Evolutionary conservation across 148 eudicot genomes (phyloP), one percentile per base, ranked within the genome.

Genomic region (Pharnaceum exiguum): DNA sequence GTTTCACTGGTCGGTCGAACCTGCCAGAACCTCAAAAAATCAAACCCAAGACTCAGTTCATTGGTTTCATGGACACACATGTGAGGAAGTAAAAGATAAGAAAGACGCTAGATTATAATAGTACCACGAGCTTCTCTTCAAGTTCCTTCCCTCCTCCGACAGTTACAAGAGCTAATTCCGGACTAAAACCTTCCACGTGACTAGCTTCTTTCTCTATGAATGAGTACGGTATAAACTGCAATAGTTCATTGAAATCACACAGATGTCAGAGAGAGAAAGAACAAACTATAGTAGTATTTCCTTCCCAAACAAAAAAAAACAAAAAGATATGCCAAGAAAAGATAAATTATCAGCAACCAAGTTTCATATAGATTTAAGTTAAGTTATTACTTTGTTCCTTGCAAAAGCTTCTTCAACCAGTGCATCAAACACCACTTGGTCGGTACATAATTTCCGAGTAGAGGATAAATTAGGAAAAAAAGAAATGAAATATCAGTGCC

Each of bases 1-100:
- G 99, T 94, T 89, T 94, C 99, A 77, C 99, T 94, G 51, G 99
- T 94, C 49, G 99, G 99, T 70, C 99, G 77, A 61, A 94, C 99
- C 99, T 94, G 95, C 82, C 96, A 93, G 63, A 93, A 86, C 91
- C 99, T 94, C 99, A 88, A 76, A 66, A 77, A 83, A 84, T 91
- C 88, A 91, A 86, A 78, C 77, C 75, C 79, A 74, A 70, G 69
- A 76, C 78, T 81, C 78, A 77, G 83, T 71, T 71, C 38, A 49
- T 59, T n/a, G 67, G 36, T 26, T 27, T 65, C 37, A 37, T 57
- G 8, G 32, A 5, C 44, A 47, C 24, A 44, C 26, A 55, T 38
- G n/a, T 10, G 17, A 5, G 13, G 36, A 44, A 39, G 33, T 5
- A n/a, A 48, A 44, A 44, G 32, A 17, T 11, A 52, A 12, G 46